Evolutionary conservation across 2,329 filamentous ascomycete genomes (phyloP), one percentile per base, ranked within the genome.

Genomic region (Blastomyces silverae): DNA sequence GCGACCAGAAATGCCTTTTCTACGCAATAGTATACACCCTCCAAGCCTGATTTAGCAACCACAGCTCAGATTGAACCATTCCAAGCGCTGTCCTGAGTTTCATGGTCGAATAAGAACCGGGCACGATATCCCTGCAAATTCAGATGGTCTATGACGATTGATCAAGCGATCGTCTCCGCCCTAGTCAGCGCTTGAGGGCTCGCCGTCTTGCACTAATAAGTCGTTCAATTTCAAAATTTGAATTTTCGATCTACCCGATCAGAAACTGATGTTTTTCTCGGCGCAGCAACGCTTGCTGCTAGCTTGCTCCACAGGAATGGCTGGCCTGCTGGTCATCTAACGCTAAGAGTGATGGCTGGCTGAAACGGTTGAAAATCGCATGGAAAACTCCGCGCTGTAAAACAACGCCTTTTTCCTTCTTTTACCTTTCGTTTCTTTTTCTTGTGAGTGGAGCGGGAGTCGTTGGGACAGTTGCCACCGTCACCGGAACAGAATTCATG

Each of bases 291-390:
- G 28, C 28, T 31, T 56, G 25, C 10, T 34, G 15, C 15, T 34
- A 20, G 53, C 53, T 56, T 20, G 25, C 31, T n/a, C 22, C 13
- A 52, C 13, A 20, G n/a, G 15, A n/a, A 20, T 58, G 34, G n/a
- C n/a, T 37, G n/a, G n/a, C 56, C 56, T 25, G 31, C 34, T 42
- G 8, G 20, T 42, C 56, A 42, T n/a, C 37, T 34, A 22, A 58
- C 56, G 56, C 56, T 44, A 46, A 31, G 25, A 15, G 17, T 31
- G 0, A 34, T 61, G 58, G 58, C 58, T 61, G 58, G 44, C 42
- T 46, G 58, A 60, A 48, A 46, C 58, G 37, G 10, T 60, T 60
- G 58, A 60, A 48, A 60, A 60, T 48, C 58, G 22, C 58, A 46
- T 42, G 20, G 17, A n/a, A 31, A 39, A 60, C 58, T 28, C 8